Percentiles rank a stretch among this genome's conserved stretches.
phyloP scores from a whole-genome alignment of 257 asterid species.

The Lycium barbarum region DNA sequence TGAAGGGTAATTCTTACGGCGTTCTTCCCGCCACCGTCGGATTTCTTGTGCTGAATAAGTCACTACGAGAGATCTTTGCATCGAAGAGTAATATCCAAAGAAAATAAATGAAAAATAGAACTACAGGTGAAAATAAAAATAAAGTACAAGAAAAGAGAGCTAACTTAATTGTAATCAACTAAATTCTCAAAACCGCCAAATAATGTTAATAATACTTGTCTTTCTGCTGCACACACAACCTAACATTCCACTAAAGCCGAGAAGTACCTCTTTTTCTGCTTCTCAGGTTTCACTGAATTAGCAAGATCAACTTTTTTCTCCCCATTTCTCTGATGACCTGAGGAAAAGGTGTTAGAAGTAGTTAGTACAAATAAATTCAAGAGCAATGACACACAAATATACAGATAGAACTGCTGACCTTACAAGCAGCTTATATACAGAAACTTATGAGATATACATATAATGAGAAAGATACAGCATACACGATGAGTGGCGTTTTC shows the following conservation, averaged over 20 bases:
- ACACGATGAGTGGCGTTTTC: neutral
- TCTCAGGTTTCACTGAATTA: slow-evolving; percentile 49
- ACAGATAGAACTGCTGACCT: slow-evolving; percentile 19
- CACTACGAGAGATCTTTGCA: slow-evolving; percentile 54
- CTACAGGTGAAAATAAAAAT: slow-evolving; percentile 29
- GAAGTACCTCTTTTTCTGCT: slow-evolving; percentile 63
- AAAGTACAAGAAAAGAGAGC: slow-evolving; percentile 19
- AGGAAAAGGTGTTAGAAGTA: slow-evolving; percentile 27
- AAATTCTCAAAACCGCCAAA: neutral
- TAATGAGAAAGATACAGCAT: neutral
- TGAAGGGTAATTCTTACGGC: slow-evolving; percentile 78
- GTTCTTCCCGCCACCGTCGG: slow-evolving; percentile 82
- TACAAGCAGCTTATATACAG: slow-evolving; percentile 14
- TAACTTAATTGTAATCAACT: neutral
- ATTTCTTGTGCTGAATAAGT: slow-evolving; percentile 85
- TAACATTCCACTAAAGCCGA: slow-evolving; percentile 24
- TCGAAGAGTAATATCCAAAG: slow-evolving; percentile 23
- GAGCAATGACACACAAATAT: neutral
- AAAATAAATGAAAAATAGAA: slow-evolving; percentile 32
- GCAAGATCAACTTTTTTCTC: slow-evolving; percentile 40
- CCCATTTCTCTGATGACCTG: slow-evolving; percentile 49
- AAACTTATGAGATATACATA: slow-evolving; percentile 7
- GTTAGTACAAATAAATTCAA: neutral
- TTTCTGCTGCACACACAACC: slow-evolving; percentile 24
- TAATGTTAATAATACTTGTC: slow-evolving; percentile 18